Evolutionary conservation across 2,329 filamentous ascomycete genomes (phyloP).

Genomic region (Sphaerulina musiva): DNA sequence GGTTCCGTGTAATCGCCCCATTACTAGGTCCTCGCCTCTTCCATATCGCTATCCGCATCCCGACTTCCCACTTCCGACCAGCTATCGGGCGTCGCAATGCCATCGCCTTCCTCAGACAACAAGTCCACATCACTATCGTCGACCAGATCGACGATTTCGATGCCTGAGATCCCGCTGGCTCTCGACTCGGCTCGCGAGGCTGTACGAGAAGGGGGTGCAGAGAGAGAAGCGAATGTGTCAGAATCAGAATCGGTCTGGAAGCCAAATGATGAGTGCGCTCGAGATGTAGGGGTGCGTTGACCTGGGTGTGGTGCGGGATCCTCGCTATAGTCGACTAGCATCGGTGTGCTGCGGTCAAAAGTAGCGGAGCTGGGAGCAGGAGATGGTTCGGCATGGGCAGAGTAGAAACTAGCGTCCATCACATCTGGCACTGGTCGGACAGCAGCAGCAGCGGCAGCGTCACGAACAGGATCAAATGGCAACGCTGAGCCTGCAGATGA

Average conservation of each 20-base stretch:
- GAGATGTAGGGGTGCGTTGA: conserved; percentile 22
- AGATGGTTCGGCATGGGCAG: conserved; percentile 24
- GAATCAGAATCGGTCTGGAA: conserved; percentile 28
- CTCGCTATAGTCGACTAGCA: conserved; percentile 23
- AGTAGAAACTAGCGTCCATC: conserved; percentile 29
- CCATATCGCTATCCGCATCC: conserved; percentile 31
- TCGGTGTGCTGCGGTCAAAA: conserved; percentile 13
- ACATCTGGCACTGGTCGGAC: conserved; percentile 10
- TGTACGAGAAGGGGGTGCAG: conserved; percentile 13
- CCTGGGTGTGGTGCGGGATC: conserved; percentile 12
- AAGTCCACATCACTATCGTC: conserved; percentile 34
- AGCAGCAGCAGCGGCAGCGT: conserved; percentile 22
- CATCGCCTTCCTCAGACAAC: conserved; percentile 32
- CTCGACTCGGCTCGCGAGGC: conserved; percentile 19
- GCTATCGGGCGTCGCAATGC: conserved; percentile 33
- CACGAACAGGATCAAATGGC: conserved; percentile 31
- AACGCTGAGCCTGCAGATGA: conserved; percentile 8
- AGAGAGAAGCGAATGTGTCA: conserved; percentile 26
- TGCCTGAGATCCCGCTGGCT: conserved; percentile 20
- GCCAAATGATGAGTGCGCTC: conserved; percentile 23
- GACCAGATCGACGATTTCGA: conserved; percentile 29
- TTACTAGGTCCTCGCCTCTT: conserved; percentile 11
- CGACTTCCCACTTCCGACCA: conserved; percentile 36
- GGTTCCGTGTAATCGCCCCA: not conserved
- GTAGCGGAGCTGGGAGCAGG: conserved; percentile 16